Evolutionary conservation across 257 asterid species (phyloP).

Genomic region (Solanum ossicruentum): DNA sequence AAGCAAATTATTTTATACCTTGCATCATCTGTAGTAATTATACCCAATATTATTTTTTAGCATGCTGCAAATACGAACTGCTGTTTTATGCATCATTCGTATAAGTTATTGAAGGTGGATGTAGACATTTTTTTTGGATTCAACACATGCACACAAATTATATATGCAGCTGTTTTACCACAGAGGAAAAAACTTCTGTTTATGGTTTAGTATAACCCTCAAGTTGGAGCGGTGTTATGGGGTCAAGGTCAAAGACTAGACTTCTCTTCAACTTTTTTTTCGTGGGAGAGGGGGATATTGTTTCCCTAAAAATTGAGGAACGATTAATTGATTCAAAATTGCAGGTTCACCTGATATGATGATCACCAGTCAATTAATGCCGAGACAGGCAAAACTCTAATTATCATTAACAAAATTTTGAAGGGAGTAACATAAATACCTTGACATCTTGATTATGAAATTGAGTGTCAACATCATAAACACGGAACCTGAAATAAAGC

Average conservation of each 20-base stretch:
- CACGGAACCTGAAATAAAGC: conserved; percentile 56
- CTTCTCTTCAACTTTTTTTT: background rate
- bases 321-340: background rate
- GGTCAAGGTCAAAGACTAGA: background rate
- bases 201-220: background rate
- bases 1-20: background rate
- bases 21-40: background rate
- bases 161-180: background rate
- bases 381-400: background rate
- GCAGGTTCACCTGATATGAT: background rate
- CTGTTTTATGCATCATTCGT: background rate
- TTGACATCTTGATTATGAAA: conserved; percentile 65
- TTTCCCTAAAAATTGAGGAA: background rate
- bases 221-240: background rate
- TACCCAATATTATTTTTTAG: background rate
- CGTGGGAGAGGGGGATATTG: background rate
- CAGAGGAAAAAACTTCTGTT: background rate
- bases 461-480: conserved; percentile 84
- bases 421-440: conserved; percentile 25
- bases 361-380: background rate
- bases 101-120: background rate
- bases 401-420: background rate
- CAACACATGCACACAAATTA: background rate
- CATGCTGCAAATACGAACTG: background rate
- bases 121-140: background rate